Conservation (phyloP, 163 green algal genomes). For the Chlamydomonas reinhardtii region DNA sequence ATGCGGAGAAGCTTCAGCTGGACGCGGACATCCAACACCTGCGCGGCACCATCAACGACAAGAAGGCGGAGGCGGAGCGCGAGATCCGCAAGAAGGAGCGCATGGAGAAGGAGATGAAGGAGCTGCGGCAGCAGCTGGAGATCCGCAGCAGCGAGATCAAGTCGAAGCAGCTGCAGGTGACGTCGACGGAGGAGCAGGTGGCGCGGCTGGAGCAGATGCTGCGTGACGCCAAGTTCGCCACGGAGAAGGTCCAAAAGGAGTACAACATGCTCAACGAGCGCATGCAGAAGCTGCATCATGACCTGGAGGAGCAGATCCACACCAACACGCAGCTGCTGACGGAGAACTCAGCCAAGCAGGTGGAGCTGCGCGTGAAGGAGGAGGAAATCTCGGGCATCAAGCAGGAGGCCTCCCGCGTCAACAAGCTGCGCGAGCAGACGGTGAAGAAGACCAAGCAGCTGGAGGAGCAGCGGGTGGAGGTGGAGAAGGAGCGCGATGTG, state of each 20-base stretch:
- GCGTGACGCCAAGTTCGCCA: conserved; percentile 71
- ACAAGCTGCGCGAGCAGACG: conserved; percentile 71
- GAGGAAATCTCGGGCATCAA: conserved; percentile 79
- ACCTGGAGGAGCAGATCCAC: conserved; percentile 93
- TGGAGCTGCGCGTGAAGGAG: conserved; percentile 90
- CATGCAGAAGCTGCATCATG: conserved; percentile 88
- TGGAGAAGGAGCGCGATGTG: conserved; percentile 80
- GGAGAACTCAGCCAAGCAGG: conserved; percentile 86
- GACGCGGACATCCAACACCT: conserved; percentile 79
- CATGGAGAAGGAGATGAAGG: conserved; percentile 86
- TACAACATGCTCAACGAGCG: conserved; percentile 90
- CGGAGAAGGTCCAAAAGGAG: conserved; percentile 88
- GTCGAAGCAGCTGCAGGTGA: conserved; percentile 77
- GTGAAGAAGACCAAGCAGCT: conserved; percentile 84
- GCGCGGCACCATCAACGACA: conserved; percentile 72
- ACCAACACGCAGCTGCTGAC: conserved; percentile 90
- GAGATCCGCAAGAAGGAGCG: conserved; percentile 84
- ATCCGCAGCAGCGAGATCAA: conserved; percentile 84
- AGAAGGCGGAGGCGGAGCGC: conserved; percentile 80
- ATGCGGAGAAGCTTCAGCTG: conserved; percentile 75
- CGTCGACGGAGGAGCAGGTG: conserved; percentile 81
- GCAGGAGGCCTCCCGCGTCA: conserved; percentile 66
- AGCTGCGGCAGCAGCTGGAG: conserved; percentile 82
- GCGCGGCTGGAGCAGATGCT: conserved; percentile 80
- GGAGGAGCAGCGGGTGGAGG: conserved; percentile 57